A percentile compares a stretch with the other conserved stretches of the same genome.
phyloP scores from a whole-genome alignment of 805 yeast genomes.

The Schwanniomyces occidentalis region DNA sequence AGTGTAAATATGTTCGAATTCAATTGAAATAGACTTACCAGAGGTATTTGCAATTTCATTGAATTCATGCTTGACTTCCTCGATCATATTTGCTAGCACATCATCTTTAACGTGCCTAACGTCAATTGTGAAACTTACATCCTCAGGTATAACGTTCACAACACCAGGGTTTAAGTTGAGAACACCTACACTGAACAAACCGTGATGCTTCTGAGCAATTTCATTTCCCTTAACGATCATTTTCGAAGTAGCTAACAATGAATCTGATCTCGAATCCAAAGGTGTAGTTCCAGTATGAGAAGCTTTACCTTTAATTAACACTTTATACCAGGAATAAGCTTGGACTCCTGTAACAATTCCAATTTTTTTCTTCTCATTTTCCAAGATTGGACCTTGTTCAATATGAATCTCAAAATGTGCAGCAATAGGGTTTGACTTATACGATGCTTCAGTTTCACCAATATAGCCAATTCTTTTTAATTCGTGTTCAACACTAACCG shows the following conservation, averaged over 20 bases:
- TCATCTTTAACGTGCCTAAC: conserved; percentile 55
- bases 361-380: conserved; percentile 52
- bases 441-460: conserved; percentile 51
- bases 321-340: conserved; percentile 62
- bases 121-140: conserved; percentile 61
- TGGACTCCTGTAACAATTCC: conserved; percentile 71
- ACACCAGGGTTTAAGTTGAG: conserved; percentile 58
- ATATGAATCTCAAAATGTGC: conserved; percentile 77
- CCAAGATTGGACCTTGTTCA: conserved; percentile 75
- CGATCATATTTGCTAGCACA: conserved; percentile 32
- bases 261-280: conserved; percentile 58
- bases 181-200: conserved; percentile 61
- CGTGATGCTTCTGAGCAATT: conserved; percentile 51
- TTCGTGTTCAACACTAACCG: conserved; percentile 53
- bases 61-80: conserved; percentile 22
- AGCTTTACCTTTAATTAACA: conserved; percentile 60
- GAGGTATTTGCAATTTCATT: conserved; percentile 9
- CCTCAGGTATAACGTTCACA: conserved; percentile 67
- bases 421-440: conserved; percentile 53
- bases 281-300: conserved; percentile 80
- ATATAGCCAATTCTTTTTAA: conserved; percentile 61
- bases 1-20: conserved; percentile 46
- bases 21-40: conserved; percentile 35
- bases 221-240: conserved; percentile 58
- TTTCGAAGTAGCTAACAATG: conserved; percentile 56